Evolutionary conservation across 1,139 yeast genomes (phyloP), one percentile per base, ranked within the genome.

Genomic region (Saccharomyces pastorianus): DNA sequence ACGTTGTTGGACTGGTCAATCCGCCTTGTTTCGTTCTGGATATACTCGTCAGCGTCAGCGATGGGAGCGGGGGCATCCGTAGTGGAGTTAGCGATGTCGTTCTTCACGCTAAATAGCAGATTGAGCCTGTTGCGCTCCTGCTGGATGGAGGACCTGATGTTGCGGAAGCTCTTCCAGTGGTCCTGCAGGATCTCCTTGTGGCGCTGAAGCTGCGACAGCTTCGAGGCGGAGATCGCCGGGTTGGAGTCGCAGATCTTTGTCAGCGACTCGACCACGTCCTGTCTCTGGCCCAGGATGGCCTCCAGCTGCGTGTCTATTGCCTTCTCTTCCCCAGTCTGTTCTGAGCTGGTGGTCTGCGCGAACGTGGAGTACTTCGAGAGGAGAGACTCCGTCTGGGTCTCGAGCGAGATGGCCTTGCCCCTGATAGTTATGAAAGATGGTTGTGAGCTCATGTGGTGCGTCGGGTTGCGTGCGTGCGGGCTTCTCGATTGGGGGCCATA

Each of bases 71-170:
- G 42, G 48, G 61, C 72, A 58, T 46, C 53, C 4, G 49, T 52
- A 53, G 72, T 54, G 60, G 70, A 53, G 58, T 73, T 57, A 2
- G 67, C 69, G 53, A 91, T 86, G 67, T 91, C 97, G 26, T 83
- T 77, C 59, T 93, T 80, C 20, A 91, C 96, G 52, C 85, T 81
- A 52, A 84, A 81, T 49, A 93, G 73, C 48, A 93, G 72, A 63
- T 90, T 89, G 60, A 82, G 72, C 59, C 91, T 78, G 68, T 86
- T 84, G 55, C 96, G 80, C 62, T 86, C 95, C 60, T 88, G 90
- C 56, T 77, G 75, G 46, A 88, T 82, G 13, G 83, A 74, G 6
- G 77, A 69, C 58, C 79, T 74, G 53, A 91, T 79, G 58, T 87
- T 79, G 49, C 73, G 71, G 63, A 80, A 86, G 57, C 84, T 86